phyloP scores from a whole-genome alignment of 352 stramenopile species.

The Pythium vanterpoolii region DNA sequence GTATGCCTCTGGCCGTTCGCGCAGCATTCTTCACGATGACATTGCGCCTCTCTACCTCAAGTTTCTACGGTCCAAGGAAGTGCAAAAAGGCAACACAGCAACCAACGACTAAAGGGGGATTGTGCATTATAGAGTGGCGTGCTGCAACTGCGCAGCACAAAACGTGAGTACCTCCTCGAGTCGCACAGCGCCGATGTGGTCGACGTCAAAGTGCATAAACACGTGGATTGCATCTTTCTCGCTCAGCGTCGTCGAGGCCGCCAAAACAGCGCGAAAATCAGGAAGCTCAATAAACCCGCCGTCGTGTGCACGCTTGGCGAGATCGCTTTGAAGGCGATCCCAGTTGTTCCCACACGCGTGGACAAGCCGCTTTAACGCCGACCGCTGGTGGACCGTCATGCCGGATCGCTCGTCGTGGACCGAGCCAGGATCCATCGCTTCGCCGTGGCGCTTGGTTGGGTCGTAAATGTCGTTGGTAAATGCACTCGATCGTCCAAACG shows the following conservation, averaged over 20 bases:
- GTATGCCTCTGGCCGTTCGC: neutral
- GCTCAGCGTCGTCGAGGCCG: constrained; percentile 4
- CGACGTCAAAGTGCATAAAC: constrained; percentile 76
- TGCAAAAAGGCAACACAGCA: constrained; percentile 36
- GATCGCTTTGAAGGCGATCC: constrained; percentile 5
- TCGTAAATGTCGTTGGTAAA: constrained; percentile 77
- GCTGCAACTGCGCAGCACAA: constrained; percentile 20
- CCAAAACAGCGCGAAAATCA: constrained; percentile 37
- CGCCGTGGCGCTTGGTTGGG: constrained; percentile 55
- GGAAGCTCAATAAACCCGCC: constrained; percentile 41
- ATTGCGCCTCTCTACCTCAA: constrained; percentile 72
- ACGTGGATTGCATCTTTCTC: constrained; percentile 67
- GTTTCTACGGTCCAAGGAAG: constrained; percentile 68
- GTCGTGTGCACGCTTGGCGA: constrained; percentile 5
- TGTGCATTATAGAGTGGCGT: constrained; percentile 7
- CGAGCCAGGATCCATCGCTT: constrained; percentile 60
- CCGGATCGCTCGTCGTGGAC: constrained; percentile 47
- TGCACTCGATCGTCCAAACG: constrained; percentile 58
- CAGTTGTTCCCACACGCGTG: constrained; percentile 21
- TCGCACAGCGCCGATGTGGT: constrained; percentile 60
- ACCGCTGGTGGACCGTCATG: constrained; percentile 55
- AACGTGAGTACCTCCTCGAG: constrained; percentile 39
- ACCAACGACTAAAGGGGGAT: constrained; percentile 29
- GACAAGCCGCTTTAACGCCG: constrained; percentile 48
- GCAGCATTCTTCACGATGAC: constrained; percentile 70